Base-by-base conservation (phyloP, 1,139 yeast genomes). In the Lodderomyces theae region DNA sequence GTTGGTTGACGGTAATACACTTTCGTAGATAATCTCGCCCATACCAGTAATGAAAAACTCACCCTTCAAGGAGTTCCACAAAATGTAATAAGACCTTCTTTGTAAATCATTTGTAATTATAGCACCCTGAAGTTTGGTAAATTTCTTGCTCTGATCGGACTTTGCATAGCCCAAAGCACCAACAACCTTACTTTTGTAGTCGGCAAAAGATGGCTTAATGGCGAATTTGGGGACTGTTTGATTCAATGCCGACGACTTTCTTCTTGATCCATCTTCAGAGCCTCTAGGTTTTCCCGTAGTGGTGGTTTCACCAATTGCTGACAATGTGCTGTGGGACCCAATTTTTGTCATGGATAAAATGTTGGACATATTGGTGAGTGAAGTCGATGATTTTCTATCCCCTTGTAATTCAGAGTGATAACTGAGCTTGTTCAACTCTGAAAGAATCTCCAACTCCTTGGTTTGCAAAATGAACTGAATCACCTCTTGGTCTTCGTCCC, bases 71-170 rank as follows among this genome's bases (percentile, higher is more conserved):
- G 54, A 42, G 23, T 58, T 49, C 75, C 74, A 70, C 38, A 69
- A 46, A 22, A 67, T 57, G 42, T 60, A 67, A 47, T 66, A 60
- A 3, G 69, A 59, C 45, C 63, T 66, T 35, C 61, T 62, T 47
- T 66, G 74, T 35, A 65, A 54, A 22, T 66, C 70, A 45, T 70
- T 70, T 39, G 73, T 64, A 47, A 69, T 51, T 15, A 69, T 56
- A 13, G 73, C 74, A 1, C 76, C 76, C 37, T 60, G 57, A 39
- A 67, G 52, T 18, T 59, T 57, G 15, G 55, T 46, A 44, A 42
- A 60, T 34, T 56, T 43, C 23, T 32, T 35, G 4, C 41, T 22
- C 11, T 43, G 19, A 28, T 51, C 54, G 10, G 32, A 13, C 13
- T 33, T 18, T 4, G 32, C 24, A 13, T 38, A 40, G 5, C 53